Base-by-base conservation (phyloP, 164 flowering plant species). In the Vitis labrusca region DNA sequence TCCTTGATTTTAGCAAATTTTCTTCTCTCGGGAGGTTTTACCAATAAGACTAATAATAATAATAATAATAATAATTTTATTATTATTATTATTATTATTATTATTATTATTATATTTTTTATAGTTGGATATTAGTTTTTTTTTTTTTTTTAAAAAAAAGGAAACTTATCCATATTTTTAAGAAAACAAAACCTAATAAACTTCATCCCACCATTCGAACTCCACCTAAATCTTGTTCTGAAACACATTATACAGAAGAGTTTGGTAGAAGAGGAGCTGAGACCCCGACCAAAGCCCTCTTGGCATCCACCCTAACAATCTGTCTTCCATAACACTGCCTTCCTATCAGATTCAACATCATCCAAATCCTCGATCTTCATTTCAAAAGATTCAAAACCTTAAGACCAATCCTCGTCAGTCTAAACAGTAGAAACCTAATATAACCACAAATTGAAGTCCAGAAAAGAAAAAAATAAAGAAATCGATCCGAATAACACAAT, bases 171-270 rank as follows among this genome's bases (percentile, higher is more conserved):
- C 17, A 17, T 17, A 17, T 17, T 17, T 17, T 17, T 17, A 50
- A 12, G 10, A 73, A 64, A 76, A 49, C 3, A 61, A 70, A 44
- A 90, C 98, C 96, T 90, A 87, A 76, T 89, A 96, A 69, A 92
- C 83, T 72, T 83, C 82, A 54, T 92, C 98, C 98, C 98, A 92
- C 98, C 98, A 92, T 59, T 88, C 73, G 80, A 92, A 92, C 80
- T 89, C 91, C 15, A 96, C 49, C 67, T 92, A 79, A 60, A 88
- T 64, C 73, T 86, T 93, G 84, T 89, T 85, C 50, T 94, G 76
- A 44, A 87, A 76, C 58, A 93, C 89, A 71, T 93, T 91, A 73
- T 93, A 93, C 54, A 93, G 66, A 69, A 93, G 90, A 19, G 98
- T 93, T 57, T 93, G 98, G 69, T 93, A 91, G 70, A 93, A 93